Base-by-base conservation (phyloP, 495 filamentous ascomycete species). In the Hypoxylon trugodes region DNA sequence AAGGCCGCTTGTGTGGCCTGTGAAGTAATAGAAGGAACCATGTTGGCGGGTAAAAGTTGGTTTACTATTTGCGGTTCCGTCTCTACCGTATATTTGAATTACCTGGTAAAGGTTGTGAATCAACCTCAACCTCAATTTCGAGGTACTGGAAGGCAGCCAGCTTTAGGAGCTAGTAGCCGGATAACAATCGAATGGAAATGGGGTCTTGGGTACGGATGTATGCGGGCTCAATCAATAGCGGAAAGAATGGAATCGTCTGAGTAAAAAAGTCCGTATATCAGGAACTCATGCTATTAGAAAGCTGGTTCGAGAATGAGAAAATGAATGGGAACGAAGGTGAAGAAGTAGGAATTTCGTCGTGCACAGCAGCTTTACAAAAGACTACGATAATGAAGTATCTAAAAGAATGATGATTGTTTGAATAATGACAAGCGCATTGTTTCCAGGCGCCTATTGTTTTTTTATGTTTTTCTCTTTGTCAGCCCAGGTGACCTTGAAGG, bases 1-100 rank as follows among this genome's bases (percentile, higher is more conserved):
- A 82, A 69, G 38, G 80, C 79, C 35, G 61, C 60, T 49, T 79
- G 75, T 36, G 69, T 65, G 41, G 70, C 70, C 41, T 47, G 59
- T 12, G 48, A 41, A 50, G 61, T 70, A 26, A 71, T 41, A 30
- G 65, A 71, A 2, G 65, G 55, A 22, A 73, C 60, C 65, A 73
- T 73, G 19, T 45, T 35, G 61, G 45, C 57, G 54, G 54, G 30
- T 33, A 36, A 18, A 18, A 30, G 43, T 49, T 48, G 45, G 32
- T 37, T 52, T 16, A 37, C 12, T 21, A 48, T 59, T 47, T 41
- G 30, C 19, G 36, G 30, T 43, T 16, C 38, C 19, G 35, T 13
- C 40, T 48, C 15, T 43, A 21, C 37, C 8, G 59, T 42, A 5
- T 48, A 67, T 67, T 59, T 61, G 19, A 36, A 67, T 67, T 67